These are phyloP conservation scores for Boletus sp. DNA, from an alignment of 1,284 basidiomycete species.

Conservation along the genomic window DNA sequence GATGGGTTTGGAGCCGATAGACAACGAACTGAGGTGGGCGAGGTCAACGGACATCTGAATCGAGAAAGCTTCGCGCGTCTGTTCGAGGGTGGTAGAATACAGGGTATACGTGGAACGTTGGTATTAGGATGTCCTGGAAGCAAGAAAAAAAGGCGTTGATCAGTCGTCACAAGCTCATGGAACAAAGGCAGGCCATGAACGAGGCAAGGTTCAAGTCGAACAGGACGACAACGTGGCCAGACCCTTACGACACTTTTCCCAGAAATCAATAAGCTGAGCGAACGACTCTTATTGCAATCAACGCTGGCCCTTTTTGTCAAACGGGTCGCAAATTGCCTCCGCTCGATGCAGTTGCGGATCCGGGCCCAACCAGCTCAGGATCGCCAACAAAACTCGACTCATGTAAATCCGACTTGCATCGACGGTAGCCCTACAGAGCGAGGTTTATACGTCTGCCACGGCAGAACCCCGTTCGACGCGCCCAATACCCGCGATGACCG, in stretches of 20 bases:
- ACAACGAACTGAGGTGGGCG: constrained; percentile 21
- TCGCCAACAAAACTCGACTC: neutral
- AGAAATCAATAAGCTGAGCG: constrained; percentile 8
- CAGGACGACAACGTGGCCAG: constrained; percentile 32
- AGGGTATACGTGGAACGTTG: constrained; percentile 22
- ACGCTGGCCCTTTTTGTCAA: constrained; percentile 11
- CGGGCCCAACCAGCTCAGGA: no score
- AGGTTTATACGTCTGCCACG: constrained; percentile 2
- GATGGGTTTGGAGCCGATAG: constrained; percentile 22
- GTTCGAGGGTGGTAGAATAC: constrained; percentile 25
- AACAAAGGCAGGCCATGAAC: constrained; percentile 34
- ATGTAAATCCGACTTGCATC: neutral
- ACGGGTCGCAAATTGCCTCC: neutral
- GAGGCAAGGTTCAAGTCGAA: constrained; percentile 32
- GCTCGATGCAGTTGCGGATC: neutral
- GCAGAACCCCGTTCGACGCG: constrained; percentile 12
- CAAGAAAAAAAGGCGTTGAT: constrained; percentile 31
- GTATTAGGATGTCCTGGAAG: constrained; percentile 13
- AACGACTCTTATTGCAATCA: no score
- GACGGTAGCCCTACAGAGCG: no score
- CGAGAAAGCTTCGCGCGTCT: neutral
- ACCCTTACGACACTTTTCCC: constrained; percentile 29
- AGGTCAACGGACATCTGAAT: constrained; percentile 32
- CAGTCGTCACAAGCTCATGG: constrained; percentile 36
- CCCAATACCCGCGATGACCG: constrained; percentile 34